These are phyloP conservation scores for Cryptosporidium felis DNA, from an alignment of 169 alveolate species.

Conservation along the genomic window DNA sequence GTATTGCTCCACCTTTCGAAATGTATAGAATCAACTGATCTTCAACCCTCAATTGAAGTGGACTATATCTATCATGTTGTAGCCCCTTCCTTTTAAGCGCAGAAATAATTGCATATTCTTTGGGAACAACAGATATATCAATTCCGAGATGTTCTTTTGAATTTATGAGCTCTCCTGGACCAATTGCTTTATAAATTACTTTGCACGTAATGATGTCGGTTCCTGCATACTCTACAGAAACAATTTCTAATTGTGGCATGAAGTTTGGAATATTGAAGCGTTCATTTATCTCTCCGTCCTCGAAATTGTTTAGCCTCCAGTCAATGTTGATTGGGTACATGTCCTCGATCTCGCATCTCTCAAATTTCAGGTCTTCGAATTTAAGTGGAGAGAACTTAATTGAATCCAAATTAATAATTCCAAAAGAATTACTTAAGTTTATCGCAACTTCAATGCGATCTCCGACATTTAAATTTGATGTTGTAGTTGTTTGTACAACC, in stretches of 20 bases:
- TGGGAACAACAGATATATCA: constrained; percentile 47
- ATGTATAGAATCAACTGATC: constrained; percentile 56
- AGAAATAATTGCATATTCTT: constrained; percentile 44
- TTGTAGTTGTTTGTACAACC: constrained; percentile 66
- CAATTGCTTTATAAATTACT: constrained; percentile 24
- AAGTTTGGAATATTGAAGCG: constrained; percentile 23
- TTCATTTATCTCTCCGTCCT: constrained; percentile 11
- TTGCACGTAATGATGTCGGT: constrained; percentile 45
- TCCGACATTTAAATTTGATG: constrained; percentile 56
- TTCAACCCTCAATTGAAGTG: constrained; percentile 55
- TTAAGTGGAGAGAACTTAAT: constrained; percentile 8
- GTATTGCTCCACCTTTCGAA: constrained; percentile 67
- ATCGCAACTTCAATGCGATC: constrained; percentile 64
- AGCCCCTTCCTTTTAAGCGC: constrained; percentile 58
- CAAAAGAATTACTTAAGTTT: constrained; percentile 62
- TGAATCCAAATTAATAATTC: constrained; percentile 33
- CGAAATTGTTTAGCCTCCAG: constrained; percentile 16
- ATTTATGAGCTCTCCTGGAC: constrained; percentile 14
- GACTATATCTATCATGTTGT: constrained; percentile 68
- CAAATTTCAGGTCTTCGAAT: constrained; percentile 15
- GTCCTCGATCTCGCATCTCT: constrained; percentile 59
- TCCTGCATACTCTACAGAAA: constrained; percentile 41
- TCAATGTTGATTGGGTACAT: constrained; percentile 4
- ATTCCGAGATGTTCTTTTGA: constrained; percentile 50
- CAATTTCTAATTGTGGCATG: constrained; percentile 15